Conservation (phyloP, 106 monocot species). For the Apostasia shenzhenica region DNA sequence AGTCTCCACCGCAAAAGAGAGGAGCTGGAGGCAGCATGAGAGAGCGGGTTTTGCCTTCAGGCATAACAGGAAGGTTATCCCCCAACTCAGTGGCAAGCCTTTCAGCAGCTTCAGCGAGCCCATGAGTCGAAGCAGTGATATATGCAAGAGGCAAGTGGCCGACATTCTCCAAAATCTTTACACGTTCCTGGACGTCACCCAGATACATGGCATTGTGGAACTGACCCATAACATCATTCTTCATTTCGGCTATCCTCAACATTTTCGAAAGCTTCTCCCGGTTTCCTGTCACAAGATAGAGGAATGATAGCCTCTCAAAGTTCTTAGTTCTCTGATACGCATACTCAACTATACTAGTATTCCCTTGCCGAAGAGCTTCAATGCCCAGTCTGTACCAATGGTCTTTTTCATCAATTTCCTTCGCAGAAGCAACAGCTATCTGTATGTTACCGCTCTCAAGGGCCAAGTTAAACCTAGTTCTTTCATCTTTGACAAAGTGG, state of each 20-base stretch:
- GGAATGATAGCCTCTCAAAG: constrained; percentile 35
- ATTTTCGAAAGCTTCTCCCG: constrained; percentile 39
- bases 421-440: constrained; percentile 34
- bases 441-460: constrained; percentile 60
- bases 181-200: constrained; percentile 30
- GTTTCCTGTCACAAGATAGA: constrained; percentile 38
- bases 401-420: constrained; percentile 39
- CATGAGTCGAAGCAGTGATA: constrained; percentile 41
- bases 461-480: constrained; percentile 54
- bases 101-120: constrained; percentile 46
- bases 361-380: constrained; percentile 34
- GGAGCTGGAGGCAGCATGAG: constrained; percentile 52
- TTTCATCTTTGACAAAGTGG: constrained; percentile 57
- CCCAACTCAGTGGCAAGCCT: constrained; percentile 47
- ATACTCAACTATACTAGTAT: constrained; percentile 32
- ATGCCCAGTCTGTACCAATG: constrained; percentile 34
- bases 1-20: constrained; percentile 33
- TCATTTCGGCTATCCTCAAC: constrained; percentile 36
- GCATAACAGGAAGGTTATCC: constrained; percentile 31
- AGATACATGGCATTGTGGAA: constrained; percentile 43
- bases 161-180: constrained; percentile 31
- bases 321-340: constrained; percentile 38
- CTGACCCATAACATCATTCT: constrained; percentile 37
- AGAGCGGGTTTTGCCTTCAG: constrained; percentile 24
- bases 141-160: constrained; percentile 52